Conservation (phyloP, 129 eudicot species). For the Tanacetum coccineum region DNA sequence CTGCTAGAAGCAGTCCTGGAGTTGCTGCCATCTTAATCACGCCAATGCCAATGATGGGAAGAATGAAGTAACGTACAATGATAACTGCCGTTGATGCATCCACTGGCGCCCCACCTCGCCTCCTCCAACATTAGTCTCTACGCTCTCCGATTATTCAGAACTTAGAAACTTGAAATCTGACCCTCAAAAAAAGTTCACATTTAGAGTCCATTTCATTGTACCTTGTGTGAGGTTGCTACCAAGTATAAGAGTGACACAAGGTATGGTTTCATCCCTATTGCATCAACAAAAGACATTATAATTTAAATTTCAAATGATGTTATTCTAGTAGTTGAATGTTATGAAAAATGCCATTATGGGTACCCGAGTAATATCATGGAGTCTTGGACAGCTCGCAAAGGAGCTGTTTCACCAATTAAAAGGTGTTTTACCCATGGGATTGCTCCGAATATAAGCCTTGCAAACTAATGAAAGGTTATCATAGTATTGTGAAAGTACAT, state of each 20-base stretch:
- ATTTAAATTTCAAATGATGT: neutral
- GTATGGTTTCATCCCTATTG: conserved; percentile 72
- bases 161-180: neutral
- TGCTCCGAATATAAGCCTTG: conserved; percentile 66
- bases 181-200: neutral
- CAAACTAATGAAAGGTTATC: conserved; percentile 47
- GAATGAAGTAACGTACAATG: conserved; percentile 50
- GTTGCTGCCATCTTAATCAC: conserved; percentile 54
- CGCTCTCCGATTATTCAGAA: no score
- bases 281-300: conserved; percentile 9
- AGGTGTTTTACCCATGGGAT: conserved; percentile 53
- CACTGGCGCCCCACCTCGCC: no score
- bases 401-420: conserved; percentile 64
- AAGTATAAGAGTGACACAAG: conserved; percentile 52
- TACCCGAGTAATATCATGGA: conserved; percentile 72
- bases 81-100: no score
- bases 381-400: conserved; percentile 70
- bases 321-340: neutral
- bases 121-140: no score
- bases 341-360: neutral
- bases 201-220: conserved; percentile 21
- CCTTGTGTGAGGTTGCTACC: conserved; percentile 85
- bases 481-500: neutral
- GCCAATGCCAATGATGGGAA: conserved; percentile 63
- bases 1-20: conserved; percentile 64